Base-by-base conservation (phyloP, 805 yeast species). In the Isabelozyma rhagii region DNA sequence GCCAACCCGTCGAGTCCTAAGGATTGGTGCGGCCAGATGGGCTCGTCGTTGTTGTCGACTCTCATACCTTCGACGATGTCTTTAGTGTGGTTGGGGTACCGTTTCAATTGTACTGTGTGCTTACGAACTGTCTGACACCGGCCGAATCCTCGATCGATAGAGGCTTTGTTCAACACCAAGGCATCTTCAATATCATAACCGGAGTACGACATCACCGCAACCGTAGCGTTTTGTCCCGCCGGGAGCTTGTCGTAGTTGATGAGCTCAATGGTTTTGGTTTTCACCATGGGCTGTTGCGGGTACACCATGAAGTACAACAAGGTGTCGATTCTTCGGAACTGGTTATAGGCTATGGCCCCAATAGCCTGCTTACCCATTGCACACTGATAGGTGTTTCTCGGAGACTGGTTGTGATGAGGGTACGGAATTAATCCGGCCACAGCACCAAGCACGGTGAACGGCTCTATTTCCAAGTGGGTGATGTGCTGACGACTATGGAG, bases 151-250 rank as follows among this genome's bases (percentile, higher is more conserved):
- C 99, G 81, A 64, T 94, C 99, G 49, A 94, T 79, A 0, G 97
- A 89, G 0, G 98, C 77, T 68, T 93, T 94, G 71, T 94, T 94
- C 59, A 94, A 73, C 17, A 94, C 97, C 64, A 94, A 78, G 5
- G 99, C 99, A 84, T 94, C 99, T 73, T 94, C 98, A 67, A 94
- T 94, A 88, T 94, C 99, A 66, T 94, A 94, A 55, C 99, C 99
- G 0, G 98, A 93, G 63, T 94, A 94, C 7, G 97, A 90, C 99
- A 94, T 94, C 39, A 94, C 99, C 1, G 99, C 99, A 50, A 94
- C 99, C 0, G 96, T 89, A 8, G 99, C 99, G 67, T 94, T 94
- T 71, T 94, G 99, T 7, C 99, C 99, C 4, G 99, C 99, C 3
- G 99, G 99, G 41, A 94, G 76, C 66, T 94, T 92, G 69, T 94